Percentiles rank a stretch among this genome's conserved stretches.
These are phyloP conservation scores for Bipolaris victoriae DNA, from an alignment of 2,329 filamentous ascomycete species.

Conservation along the genomic window DNA sequence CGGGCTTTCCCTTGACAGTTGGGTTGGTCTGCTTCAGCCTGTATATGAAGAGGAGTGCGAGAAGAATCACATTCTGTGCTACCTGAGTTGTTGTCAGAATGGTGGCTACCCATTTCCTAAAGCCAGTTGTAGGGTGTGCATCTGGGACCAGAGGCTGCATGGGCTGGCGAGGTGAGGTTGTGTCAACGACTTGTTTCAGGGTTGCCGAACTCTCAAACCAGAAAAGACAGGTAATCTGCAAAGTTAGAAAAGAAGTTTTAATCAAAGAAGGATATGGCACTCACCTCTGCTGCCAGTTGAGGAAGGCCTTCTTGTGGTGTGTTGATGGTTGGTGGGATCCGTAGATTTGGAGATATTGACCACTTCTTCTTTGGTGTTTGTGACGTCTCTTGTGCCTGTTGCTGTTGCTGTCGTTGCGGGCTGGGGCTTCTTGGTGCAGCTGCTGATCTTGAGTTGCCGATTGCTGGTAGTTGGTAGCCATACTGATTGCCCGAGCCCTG, in stretches of 20 bases:
- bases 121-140: slow-evolving; percentile 77
- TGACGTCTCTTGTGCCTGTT: slow-evolving; percentile 30
- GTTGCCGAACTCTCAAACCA: slow-evolving; percentile 94
- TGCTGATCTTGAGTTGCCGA: slow-evolving; percentile 43
- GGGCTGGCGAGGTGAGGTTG: slow-evolving; percentile 51
- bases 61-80: slow-evolving; percentile 89
- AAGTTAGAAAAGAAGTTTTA: slow-evolving; percentile 17
- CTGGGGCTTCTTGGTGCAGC: slow-evolving; percentile 35
- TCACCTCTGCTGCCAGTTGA: slow-evolving; percentile 51
- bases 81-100: slow-evolving; percentile 95
- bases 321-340: slow-evolving; percentile 45
- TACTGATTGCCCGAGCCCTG: slow-evolving; percentile 40
- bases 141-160: slow-evolving; percentile 68
- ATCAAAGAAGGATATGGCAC: slow-evolving; percentile 2
- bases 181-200: slow-evolving; percentile 74
- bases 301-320: slow-evolving; percentile 50
- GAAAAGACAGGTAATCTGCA: slow-evolving; percentile 90
- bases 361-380: slow-evolving; percentile 40
- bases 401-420: slow-evolving; percentile 22
- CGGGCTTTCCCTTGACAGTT: slow-evolving; percentile 84
- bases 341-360: slow-evolving; percentile 45
- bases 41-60: slow-evolving; percentile 92
- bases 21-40: slow-evolving; percentile 89
- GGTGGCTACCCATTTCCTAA: slow-evolving; percentile 91
- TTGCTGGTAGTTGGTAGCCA: slow-evolving; percentile 45